Percentiles rank a stretch among this genome's conserved stretches.
Evolutionary conservation across 2,329 filamentous ascomycete genomes (phyloP).

Genomic region (Neofusicoccum cordaticola): DNA sequence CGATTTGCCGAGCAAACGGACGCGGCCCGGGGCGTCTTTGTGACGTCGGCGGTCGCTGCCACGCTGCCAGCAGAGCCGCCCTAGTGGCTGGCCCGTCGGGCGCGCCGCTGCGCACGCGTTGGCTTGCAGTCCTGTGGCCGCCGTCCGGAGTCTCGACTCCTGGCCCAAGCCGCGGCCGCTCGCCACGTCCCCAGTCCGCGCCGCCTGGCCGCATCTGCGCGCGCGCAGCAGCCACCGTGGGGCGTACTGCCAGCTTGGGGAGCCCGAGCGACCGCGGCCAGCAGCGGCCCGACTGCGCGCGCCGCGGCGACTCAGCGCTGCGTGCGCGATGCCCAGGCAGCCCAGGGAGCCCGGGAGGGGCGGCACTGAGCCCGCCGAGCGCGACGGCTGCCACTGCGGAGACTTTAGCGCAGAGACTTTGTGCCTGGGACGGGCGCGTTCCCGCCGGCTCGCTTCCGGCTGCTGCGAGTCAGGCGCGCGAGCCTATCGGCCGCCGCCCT

Average conservation of each 20-base stretch:
- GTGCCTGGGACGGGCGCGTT: background rate
- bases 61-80: too few relatives aligned
- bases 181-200: too few relatives aligned
- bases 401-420: background rate
- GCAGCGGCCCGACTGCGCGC: background rate
- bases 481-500: background rate
- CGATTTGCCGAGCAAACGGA: too few relatives aligned
- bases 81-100: too few relatives aligned
- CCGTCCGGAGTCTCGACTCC: background rate
- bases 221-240: background rate
- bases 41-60: too few relatives aligned
- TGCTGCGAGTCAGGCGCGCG: background rate
- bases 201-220: background rate
- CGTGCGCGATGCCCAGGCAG: too few relatives aligned
- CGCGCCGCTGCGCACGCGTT: too few relatives aligned
- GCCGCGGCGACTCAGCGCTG: background rate
- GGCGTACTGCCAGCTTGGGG: background rate
- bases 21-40: too few relatives aligned
- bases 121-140: too few relatives aligned
- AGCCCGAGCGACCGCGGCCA: background rate
- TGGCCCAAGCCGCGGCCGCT: background rate
- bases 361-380: constrained; percentile 26
- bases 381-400: constrained; percentile 1
- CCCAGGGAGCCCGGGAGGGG: background rate
- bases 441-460: background rate